A percentile compares a stretch with the other conserved stretches of the same genome.
phyloP scores from a whole-genome alignment of 148 eudicot species.

The Chenopodium berlandieri region DNA sequence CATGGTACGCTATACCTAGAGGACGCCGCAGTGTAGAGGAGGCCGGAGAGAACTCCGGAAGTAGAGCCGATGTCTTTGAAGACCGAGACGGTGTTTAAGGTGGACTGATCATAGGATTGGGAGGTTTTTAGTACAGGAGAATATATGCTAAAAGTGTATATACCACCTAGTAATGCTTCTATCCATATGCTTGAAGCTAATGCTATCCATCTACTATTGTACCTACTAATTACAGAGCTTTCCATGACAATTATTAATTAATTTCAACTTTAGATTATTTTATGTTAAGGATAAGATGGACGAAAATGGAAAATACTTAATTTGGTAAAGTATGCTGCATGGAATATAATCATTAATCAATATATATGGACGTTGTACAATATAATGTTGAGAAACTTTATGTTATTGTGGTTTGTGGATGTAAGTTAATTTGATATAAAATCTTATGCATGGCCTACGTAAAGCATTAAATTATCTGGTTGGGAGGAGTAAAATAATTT shows the following conservation, averaged over 20 bases:
- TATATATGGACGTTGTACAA: no score
- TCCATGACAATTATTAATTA: no score
- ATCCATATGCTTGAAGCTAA: constrained; percentile 76
- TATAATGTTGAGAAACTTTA: no score
- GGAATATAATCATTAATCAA: no score
- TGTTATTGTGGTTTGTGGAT: no score
- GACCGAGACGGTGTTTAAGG: constrained; percentile 77
- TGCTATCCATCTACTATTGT: constrained; percentile 51
- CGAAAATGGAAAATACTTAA: no score
- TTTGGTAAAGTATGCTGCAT: no score
- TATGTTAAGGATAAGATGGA: no score
- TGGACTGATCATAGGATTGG: constrained; percentile 63
- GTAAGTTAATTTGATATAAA: background rate
- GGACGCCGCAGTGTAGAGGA: constrained; percentile 55
- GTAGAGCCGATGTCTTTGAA: constrained; percentile 84
- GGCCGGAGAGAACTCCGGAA: constrained; percentile 73
- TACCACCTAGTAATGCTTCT: constrained; percentile 32
- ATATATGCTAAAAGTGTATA: constrained; percentile 67
- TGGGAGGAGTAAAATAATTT: background rate
- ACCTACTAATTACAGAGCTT: background rate
- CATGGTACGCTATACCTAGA: constrained; percentile 38
- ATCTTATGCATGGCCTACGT: background rate
- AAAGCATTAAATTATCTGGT: background rate
- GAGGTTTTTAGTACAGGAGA: constrained; percentile 59
- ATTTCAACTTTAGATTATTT: background rate